Evolutionary conservation across 306 rosid genomes (phyloP).

Genomic region (Prunus campanulata): DNA sequence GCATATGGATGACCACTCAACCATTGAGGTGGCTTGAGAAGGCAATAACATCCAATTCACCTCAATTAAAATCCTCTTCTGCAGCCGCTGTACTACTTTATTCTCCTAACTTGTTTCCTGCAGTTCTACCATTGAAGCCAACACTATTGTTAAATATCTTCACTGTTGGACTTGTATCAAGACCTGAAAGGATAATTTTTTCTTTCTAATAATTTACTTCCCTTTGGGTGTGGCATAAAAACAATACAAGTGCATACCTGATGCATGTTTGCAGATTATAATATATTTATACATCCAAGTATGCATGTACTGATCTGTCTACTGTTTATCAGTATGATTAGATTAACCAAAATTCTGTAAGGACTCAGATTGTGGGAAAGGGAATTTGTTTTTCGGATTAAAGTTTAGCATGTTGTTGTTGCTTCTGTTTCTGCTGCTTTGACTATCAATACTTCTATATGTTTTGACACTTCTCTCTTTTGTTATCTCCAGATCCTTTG

Average conservation of each 20-base stretch:
- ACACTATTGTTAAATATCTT: neutral
- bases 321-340: neutral
- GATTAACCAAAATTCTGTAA: neutral
- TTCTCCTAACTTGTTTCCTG: neutral
- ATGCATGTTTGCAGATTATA: neutral
- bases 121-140: neutral
- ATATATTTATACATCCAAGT: neutral
- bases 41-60: neutral
- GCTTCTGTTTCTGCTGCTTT: neutral
- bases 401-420: neutral
- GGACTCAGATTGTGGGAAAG: neutral
- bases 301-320: neutral
- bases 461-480: neutral
- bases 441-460: neutral
- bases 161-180: neutral
- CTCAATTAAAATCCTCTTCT: neutral
- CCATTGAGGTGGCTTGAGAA: neutral
- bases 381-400: neutral
- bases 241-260: neutral
- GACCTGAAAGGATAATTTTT: neutral
- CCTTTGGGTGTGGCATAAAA: neutral
- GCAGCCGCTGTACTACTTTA: neutral
- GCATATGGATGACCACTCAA: neutral
- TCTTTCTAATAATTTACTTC: neutral
- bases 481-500: constrained; percentile 46